Conservation (phyloP, 371 early-diverging fungal genomes). For the Zychaea mexicana region DNA sequence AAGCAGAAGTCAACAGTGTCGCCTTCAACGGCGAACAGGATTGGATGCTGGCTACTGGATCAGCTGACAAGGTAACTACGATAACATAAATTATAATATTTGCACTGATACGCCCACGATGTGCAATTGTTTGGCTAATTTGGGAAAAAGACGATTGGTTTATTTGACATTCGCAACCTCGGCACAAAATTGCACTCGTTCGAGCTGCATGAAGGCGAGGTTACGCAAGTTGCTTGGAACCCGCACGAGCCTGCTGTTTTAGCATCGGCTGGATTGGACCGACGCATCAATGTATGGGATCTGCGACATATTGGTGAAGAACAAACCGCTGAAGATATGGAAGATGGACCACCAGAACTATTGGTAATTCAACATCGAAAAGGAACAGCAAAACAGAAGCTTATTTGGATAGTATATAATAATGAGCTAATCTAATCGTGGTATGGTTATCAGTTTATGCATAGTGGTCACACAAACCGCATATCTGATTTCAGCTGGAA, state of each 20-base stretch:
- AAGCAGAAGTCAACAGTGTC: conserved; percentile 90
- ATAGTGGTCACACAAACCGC: conserved; percentile 98
- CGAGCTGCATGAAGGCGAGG: conserved; percentile 90
- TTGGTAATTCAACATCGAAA: too few relatives aligned
- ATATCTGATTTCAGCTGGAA: conserved; percentile 98
- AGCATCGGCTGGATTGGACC: conserved; percentile 91
- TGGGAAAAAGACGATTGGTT: conserved; percentile 69
- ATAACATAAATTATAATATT: too few relatives aligned
- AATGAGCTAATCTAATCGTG: too few relatives aligned
- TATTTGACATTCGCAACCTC: conserved; percentile 98
- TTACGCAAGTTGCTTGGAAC: conserved; percentile 95
- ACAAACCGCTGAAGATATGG: conserved; percentile 95
- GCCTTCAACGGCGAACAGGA: conserved; percentile 91
- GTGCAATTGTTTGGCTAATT: background rate
- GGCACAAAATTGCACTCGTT: conserved; percentile 81
- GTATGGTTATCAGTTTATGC: too few relatives aligned
- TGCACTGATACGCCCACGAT: too few relatives aligned
- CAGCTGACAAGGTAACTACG: conserved; percentile 78
- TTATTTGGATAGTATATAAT: too few relatives aligned
- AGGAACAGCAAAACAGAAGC: too few relatives aligned
- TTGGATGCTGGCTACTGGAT: conserved; percentile 93
- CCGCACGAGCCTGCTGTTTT: conserved; percentile 91
- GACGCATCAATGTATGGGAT: conserved; percentile 97
- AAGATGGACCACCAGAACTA: conserved; percentile 98
- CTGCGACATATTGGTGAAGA: conserved; percentile 91